Conservation (phyloP, 2,329 filamentous ascomycete species). For the Monosporascus cannonballus region DNA sequence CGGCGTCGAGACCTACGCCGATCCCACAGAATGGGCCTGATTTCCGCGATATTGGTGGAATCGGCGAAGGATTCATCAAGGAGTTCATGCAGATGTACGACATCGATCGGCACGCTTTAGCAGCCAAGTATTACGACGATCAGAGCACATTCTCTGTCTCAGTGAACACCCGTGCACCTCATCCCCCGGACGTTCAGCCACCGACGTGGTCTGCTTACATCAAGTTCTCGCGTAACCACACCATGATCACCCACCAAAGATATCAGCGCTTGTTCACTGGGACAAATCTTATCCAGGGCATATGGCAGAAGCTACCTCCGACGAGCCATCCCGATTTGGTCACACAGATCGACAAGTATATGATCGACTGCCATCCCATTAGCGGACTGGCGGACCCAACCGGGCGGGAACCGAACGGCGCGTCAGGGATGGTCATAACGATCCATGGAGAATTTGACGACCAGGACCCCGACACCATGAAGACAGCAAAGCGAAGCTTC, state of each 20-base stretch:
- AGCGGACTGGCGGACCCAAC: slow-evolving; percentile 65
- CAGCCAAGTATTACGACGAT: slow-evolving; percentile 67
- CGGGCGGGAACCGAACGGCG: slow-evolving; percentile 56
- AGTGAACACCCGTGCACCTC: slow-evolving; percentile 57
- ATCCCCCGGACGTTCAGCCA: slow-evolving; percentile 34
- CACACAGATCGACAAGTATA: slow-evolving; percentile 64
- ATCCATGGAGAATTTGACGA: slow-evolving; percentile 86
- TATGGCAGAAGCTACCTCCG: slow-evolving; percentile 64
- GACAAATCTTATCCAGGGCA: slow-evolving; percentile 54
- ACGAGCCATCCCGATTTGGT: slow-evolving; percentile 71
- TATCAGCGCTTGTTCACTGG: slow-evolving; percentile 63
- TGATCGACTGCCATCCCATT: slow-evolving; percentile 74
- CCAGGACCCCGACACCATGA: slow-evolving; percentile 48
- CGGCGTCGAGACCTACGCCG: slow-evolving; percentile 46
- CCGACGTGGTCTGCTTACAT: slow-evolving; percentile 69
- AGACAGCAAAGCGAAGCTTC: slow-evolving; percentile 67
- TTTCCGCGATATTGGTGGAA: slow-evolving; percentile 67
- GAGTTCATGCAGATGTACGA: slow-evolving; percentile 73
- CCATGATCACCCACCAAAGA: slow-evolving; percentile 57
- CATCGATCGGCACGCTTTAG: slow-evolving; percentile 57
- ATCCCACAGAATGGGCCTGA: slow-evolving; percentile 59
- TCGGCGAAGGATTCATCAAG: slow-evolving; percentile 70
- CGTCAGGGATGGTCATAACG: slow-evolving; percentile 71
- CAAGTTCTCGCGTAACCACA: slow-evolving; percentile 71
- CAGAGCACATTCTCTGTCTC: slow-evolving; percentile 70